These are phyloP conservation scores for Ilyonectria robusta DNA, from an alignment of 2,329 filamentous ascomycete species.

Conservation along the genomic window DNA sequence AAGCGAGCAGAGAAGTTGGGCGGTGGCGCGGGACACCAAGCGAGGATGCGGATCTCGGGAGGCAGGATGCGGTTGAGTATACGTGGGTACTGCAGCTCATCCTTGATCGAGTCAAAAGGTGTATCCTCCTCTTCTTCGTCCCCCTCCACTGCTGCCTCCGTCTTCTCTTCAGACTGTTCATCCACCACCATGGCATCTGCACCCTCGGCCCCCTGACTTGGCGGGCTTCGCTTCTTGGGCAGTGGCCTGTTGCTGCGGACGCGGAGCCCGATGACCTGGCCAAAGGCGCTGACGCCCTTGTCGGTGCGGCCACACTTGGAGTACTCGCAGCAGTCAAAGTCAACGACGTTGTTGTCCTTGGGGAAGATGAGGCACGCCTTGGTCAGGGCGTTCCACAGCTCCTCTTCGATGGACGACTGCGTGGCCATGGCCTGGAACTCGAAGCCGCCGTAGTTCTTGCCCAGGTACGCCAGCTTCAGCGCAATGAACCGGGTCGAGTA, in stretches of 20 bases:
- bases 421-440: conserved; percentile 84
- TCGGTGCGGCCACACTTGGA: conserved; percentile 97
- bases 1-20: conserved; percentile 90
- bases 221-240: conserved; percentile 48
- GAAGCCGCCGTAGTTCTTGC: conserved; percentile 91
- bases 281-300: conserved; percentile 94
- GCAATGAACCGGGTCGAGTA: conserved; percentile 90
- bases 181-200: conserved; percentile 43
- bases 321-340: conserved; percentile 90
- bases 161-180: conserved; percentile 33
- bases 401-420: conserved; percentile 89
- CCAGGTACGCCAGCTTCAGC: conserved; percentile 93
- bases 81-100: conserved; percentile 88
- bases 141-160: conserved; percentile 31
- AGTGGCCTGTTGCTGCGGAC: conserved; percentile 85
- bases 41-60: conserved; percentile 88
- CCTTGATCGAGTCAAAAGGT: conserved; percentile 75
- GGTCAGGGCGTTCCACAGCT: conserved; percentile 90
- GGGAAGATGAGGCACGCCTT: conserved; percentile 88
- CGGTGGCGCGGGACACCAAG: conserved; percentile 91
- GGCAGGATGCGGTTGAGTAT: conserved; percentile 91
- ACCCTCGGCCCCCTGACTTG: conserved; percentile 42
- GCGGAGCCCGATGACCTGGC: conserved; percentile 89
- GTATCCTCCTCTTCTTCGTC: conserved; percentile 37
- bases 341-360: conserved; percentile 72